A percentile compares a stretch with the other conserved stretches of the same genome.
Evolutionary conservation across 2,329 filamentous ascomycete genomes (phyloP).

Genomic region (Alternaria sp.): DNA sequence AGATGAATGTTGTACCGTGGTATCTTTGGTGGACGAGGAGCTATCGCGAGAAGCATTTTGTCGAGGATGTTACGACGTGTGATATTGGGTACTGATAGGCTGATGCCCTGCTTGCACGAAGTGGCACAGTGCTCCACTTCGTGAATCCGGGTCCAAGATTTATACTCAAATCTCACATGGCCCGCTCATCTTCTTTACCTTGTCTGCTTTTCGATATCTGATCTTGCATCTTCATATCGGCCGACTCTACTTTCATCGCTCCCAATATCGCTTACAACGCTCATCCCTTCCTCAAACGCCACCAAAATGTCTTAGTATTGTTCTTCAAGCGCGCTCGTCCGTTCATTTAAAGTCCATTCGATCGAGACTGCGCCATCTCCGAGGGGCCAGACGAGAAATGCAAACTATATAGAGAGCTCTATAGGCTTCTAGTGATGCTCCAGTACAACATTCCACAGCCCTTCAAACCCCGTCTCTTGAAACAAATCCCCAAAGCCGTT

Average conservation of each 20-base stretch:
- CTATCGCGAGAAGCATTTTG: constrained; percentile 53
- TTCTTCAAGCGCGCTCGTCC: not conserved
- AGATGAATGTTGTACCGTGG: constrained; percentile 56
- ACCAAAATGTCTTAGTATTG: constrained; percentile 3
- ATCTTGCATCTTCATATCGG: not conserved
- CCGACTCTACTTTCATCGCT: not conserved
- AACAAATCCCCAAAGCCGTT: not conserved
- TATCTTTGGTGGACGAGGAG: constrained; percentile 54
- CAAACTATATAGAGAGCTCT: not conserved
- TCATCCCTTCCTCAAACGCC: not conserved
- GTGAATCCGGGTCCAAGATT: not conserved
- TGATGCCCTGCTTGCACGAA: not conserved
- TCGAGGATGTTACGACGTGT: constrained; percentile 54
- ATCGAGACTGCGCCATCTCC: not conserved
- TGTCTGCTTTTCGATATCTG: not conserved
- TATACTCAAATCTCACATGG: not conserved
- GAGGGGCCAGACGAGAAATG: not conserved
- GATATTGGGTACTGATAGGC: constrained; percentile 46
- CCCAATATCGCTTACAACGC: not conserved
- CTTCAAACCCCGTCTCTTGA: not conserved
- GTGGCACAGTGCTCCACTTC: not conserved
- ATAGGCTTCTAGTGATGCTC: not conserved
- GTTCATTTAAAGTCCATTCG: not conserved
- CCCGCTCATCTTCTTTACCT: not conserved
- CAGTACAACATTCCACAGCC: not conserved